These are phyloP conservation scores for Herpetomonas tarakana DNA, from an alignment of 208 protist genomes.

Conservation along the genomic window DNA sequence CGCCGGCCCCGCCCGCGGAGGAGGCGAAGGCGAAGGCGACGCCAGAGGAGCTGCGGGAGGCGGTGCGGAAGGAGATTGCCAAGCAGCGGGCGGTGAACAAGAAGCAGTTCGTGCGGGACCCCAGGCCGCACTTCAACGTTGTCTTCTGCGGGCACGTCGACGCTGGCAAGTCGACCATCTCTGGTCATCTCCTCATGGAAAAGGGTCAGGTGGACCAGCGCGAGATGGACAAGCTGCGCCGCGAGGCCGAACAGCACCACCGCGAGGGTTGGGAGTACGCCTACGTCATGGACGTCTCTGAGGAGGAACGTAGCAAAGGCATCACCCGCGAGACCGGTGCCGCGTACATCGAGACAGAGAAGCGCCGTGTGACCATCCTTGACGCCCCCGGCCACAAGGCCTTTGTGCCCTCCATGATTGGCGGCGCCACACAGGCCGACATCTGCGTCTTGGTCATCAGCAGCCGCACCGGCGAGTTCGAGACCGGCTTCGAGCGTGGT, in stretches of 20 bases:
- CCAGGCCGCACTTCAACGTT: conserved; percentile 96
- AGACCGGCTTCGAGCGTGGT: conserved; percentile 98
- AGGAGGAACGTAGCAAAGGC: conserved; percentile 97
- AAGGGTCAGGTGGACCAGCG: conserved; percentile 97
- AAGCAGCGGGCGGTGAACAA: conserved; percentile 62
- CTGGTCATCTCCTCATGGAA: conserved; percentile 95
- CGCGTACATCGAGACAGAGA: conserved; percentile 96
- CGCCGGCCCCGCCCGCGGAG: conserved; percentile 7
- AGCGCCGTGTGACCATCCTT: conserved; percentile 97
- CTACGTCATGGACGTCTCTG: conserved; percentile 98
- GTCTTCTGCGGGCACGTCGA: conserved; percentile 99
- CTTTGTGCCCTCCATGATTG: conserved; percentile 99
- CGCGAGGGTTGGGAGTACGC: conserved; percentile 97
- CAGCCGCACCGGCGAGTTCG: conserved; percentile 98
- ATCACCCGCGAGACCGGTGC: conserved; percentile 98
- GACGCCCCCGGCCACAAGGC: conserved; percentile 99
- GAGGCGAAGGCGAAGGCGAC: conserved; percentile 44
- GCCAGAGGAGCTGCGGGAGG: conserved; percentile 60
- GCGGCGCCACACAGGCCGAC: conserved; percentile 97
- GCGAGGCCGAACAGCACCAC: conserved; percentile 96
- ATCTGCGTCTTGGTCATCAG: conserved; percentile 98
- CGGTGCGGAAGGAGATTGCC: conserved; percentile 70
- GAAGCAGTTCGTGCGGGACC: conserved; percentile 75
- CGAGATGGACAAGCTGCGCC: conserved; percentile 98
- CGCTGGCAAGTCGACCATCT: conserved; percentile 99